Evolutionary conservation across 495 filamentous ascomycete genomes (phyloP).

Genomic region (Symbiotaphrina buchneri): DNA sequence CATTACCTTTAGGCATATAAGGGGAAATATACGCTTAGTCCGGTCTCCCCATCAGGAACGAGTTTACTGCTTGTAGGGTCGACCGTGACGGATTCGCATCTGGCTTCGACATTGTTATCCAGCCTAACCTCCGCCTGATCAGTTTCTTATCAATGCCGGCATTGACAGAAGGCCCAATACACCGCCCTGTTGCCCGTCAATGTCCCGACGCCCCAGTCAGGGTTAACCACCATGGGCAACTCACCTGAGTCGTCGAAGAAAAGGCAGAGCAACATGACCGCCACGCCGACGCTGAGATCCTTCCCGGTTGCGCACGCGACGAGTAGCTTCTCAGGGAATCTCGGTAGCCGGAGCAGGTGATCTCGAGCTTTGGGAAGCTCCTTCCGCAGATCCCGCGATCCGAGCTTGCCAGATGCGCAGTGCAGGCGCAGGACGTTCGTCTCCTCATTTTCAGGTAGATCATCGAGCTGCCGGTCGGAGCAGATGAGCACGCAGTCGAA

Average conservation of each 20-base stretch:
- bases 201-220: slow-evolving; percentile 7
- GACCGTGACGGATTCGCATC: slow-evolving; percentile 59
- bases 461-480: slow-evolving; percentile 3
- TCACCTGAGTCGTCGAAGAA: slow-evolving; percentile 34
- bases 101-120: slow-evolving; percentile 50
- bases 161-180: too few species aligned
- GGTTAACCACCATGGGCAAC: not conserved
- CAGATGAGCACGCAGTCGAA: slow-evolving; percentile 15
- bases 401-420: slow-evolving; percentile 41
- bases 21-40: too few species aligned
- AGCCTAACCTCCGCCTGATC: slow-evolving; percentile 52
- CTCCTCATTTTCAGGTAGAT: slow-evolving; percentile 11
- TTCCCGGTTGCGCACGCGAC: slow-evolving; percentile 38
- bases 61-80: slow-evolving; percentile 72
- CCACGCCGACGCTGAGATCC: slow-evolving; percentile 39
- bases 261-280: slow-evolving; percentile 37
- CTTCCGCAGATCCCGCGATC: slow-evolving; percentile 48
- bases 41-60: slow-evolving; percentile 45
- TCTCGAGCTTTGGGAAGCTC: slow-evolving; percentile 33
- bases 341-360: too few species aligned
- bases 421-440: slow-evolving; percentile 30
- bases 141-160: slow-evolving; percentile 39
- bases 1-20: too few species aligned
- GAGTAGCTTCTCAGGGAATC: slow-evolving; percentile 23
- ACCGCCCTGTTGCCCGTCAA: slow-evolving; percentile 1